Base-by-base conservation (phyloP, 2,329 filamentous ascomycete species). In the Epichloe uncinata region DNA sequence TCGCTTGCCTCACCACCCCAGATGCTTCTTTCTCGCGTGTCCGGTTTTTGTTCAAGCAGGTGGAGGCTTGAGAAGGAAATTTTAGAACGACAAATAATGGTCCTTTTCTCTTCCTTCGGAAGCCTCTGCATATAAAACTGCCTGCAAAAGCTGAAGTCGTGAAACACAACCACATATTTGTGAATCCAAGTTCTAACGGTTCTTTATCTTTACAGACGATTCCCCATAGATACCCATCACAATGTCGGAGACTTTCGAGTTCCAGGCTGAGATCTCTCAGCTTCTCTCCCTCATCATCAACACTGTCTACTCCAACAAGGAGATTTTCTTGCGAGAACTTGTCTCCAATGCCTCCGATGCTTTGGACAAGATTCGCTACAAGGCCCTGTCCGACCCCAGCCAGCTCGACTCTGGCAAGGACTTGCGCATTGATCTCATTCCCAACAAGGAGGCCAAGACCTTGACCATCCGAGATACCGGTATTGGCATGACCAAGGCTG, bases 211-310 rank as follows among this genome's bases (percentile, higher is more conserved):
- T 18, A 11, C 16, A 53, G 52, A 61, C 59, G 56, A 57, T 52
- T 50, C 34, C 46, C 8, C 47, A 56, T 64, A 64, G 62, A 68
- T 68, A 69, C 61, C 68, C 71, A 66, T 67, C 73, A 86, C 70
- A 70, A 95, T 95, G 87, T 74, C 88, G 73, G 90, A 97, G 79
- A 96, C 90, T 62, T 98, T 98, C 78, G 91, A 97, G 85, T 98
- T 97, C 80, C 93, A 98, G 85, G 93, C 93, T 85, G 93, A 98
- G 87, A 98, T 98, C 71, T 97, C 91, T 86, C 93, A 98, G 87
- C 87, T 98, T 60, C 86, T 98, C 69, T 89, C 85, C 62, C 87
- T 98, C 71, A 98, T 98, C 76, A 98, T 98, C 82, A 98, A 98
- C 87, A 97, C 93, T 60, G 93, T 98, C 78, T 97, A 97, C 82